Base-by-base conservation (phyloP, 768 basidiomycete genomes). In the Lentinula aciculospora region DNA sequence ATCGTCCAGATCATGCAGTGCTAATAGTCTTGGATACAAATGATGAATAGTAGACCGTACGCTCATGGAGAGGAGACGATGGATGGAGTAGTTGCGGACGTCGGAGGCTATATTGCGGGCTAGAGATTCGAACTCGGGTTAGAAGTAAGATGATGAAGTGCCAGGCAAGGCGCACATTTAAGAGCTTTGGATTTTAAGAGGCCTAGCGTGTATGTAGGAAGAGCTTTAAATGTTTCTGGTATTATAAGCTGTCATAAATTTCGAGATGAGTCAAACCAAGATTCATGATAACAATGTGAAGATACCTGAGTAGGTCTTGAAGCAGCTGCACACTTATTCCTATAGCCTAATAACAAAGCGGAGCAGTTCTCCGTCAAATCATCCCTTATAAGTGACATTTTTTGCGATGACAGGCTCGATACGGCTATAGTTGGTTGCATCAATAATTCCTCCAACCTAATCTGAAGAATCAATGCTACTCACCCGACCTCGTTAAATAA, bases 81-180 rank as follows among this genome's bases (percentile, higher is more conserved):
- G 89, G 50, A 86, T 85, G 65, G 88, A 81, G 66, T 87, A 89
- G 63, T 94, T 92, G 53, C 97, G 88, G 10, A 95, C 93, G 65
- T 98, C 97, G n/a, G 94, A 88, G 5, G 89, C 86, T 49, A 99
- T 94, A 63, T 83, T 86, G 15, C 90, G 85, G 46, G 85, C 94
- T 95, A 65, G 54, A 34, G 15, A 45, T 25, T 57, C 59, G 27
- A 45, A 40, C 39, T 48, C 10, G 13, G 39, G 45, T 45, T 29
- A 37, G 27, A 17, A 15, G 4, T n/a, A 12, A 31, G 4, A 53
- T 3, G 48, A n/a, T 39, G 21, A n/a, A 47, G 36, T 23, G n/a
- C 59, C 47, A 39, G 53, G 29, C 53, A 51, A 56, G 56, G 57
- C 62, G 58, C 66, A 85, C 96, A 93, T 86, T 97, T 96, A n/a